A percentile compares a stretch with the other conserved stretches of the same genome.
Evolutionary conservation across 768 basidiomycete genomes (phyloP).

Genomic region (Mycena olivaceomarginata): DNA sequence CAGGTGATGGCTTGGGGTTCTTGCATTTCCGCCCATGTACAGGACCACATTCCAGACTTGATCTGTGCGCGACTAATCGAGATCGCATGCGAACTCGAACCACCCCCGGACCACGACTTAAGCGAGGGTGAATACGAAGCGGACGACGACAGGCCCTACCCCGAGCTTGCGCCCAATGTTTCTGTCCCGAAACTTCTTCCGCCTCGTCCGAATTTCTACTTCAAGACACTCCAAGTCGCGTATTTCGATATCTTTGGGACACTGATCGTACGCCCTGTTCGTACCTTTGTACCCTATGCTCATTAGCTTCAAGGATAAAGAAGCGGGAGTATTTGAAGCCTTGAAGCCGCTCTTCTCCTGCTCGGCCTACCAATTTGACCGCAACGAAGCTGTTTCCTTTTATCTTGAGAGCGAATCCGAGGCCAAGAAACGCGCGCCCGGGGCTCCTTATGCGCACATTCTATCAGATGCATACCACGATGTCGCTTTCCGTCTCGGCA

Average conservation of each 20-base stretch:
- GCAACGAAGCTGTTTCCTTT: background rate
- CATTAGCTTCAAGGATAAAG: background rate
- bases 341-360: background rate
- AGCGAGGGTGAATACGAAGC: background rate
- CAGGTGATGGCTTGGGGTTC: background rate
- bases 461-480: background rate
- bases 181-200: background rate
- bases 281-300: background rate
- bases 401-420: background rate
- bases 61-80: conserved; percentile 1
- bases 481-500: background rate
- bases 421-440: background rate
- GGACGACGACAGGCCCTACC: background rate
- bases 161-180: background rate
- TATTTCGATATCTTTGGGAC: conserved; percentile 9
- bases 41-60: background rate
- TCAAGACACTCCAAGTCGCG: background rate
- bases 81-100: background rate
- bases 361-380: background rate
- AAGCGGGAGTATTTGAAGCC: background rate
- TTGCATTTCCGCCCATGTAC: background rate
- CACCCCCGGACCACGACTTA: background rate
- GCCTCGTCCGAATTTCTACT: background rate
- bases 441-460: background rate
- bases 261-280: background rate